phyloP scores from a whole-genome alignment of 1,139 yeast genomes.

The Yamadazyma kanchanaburiensis region DNA sequence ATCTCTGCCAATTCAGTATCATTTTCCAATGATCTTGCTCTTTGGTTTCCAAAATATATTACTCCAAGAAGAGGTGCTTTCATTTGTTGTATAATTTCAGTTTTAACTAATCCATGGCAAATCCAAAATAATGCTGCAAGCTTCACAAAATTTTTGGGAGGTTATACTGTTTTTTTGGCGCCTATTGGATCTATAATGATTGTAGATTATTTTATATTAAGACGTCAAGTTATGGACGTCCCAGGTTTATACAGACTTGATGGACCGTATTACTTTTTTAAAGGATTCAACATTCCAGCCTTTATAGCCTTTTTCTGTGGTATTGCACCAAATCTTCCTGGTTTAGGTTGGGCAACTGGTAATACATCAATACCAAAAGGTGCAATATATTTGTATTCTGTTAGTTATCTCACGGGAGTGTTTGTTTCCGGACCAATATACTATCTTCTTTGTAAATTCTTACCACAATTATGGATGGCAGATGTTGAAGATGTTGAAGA shows the following conservation, averaged over 20 bases:
- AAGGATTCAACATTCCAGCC: constrained; percentile 12
- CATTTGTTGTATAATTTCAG: constrained; percentile 32
- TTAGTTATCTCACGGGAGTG: constrained; percentile 8
- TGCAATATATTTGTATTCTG: constrained; percentile 9
- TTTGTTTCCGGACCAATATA: constrained; percentile 8
- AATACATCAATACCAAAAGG: constrained; percentile 8
- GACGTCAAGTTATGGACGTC: constrained; percentile 6
- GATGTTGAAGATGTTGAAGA: constrained; percentile 4
- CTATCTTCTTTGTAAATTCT: constrained; percentile 7
- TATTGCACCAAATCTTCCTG: constrained; percentile 11
- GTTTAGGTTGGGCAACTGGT: constrained; percentile 12
- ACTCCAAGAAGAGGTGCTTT: constrained; percentile 50
- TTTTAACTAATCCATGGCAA: constrained; percentile 19
- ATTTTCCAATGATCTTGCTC: constrained; percentile 28
- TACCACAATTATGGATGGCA: constrained; percentile 12
- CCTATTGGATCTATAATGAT: constrained; percentile 11
- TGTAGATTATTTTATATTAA: constrained; percentile 9
- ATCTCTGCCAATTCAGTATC: constrained; percentile 22
- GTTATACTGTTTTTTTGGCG: constrained; percentile 11
- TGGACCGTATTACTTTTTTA: constrained; percentile 9
- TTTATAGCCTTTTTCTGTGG: constrained; percentile 11
- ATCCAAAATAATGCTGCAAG: constrained; percentile 11
- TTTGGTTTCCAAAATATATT: constrained; percentile 25
- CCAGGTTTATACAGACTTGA: constrained; percentile 8
- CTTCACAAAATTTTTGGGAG: constrained; percentile 10